Evolutionary conservation across 2,329 filamentous ascomycete species (phyloP), one percentile per base, ranked within the genome.

Genomic region (Talaromyces sp.): DNA sequence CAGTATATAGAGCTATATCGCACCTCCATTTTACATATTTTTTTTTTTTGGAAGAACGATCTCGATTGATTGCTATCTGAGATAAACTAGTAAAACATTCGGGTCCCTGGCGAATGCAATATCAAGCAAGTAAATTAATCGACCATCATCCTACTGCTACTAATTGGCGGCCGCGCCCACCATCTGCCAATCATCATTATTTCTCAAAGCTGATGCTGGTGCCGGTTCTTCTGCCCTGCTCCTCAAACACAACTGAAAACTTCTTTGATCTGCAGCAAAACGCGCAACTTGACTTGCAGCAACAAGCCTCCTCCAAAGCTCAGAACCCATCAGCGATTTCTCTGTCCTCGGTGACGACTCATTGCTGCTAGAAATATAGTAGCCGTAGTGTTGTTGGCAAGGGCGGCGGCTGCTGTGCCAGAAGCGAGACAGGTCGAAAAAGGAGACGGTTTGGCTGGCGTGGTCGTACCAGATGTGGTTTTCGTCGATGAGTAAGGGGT

Each of bases 181-280:
- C 42, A 61, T 56, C 14, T 42, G 56, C 59, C 53, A 61, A 5
- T 14, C 59, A 14, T 30, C 36, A 40, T 40, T 40, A 7, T 33
- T 33, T 8, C 12, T n/a, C 14, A 40, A 16, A 40, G 36, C 36
- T 4, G 36, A 14, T 14, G 34, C 34, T 5, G 36, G 14, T 4
- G 36, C 36, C 5, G 34, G 12, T 5, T 14, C 14, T 5, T 8
- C 33, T 14, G 36, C 36, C 12, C 59, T 54, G 44, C 18, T 23
- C 44, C 59, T 57, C 9, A 52, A 34, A 50, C 59, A 61, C 53
- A 57, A n/a, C 23, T 28, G 31, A 9, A 51, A 18, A 51, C 16
- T n/a, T 9, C 18, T 51, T 4, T 27, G 7, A 9, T 50, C 18
- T n/a, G 23, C n/a, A 16, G n/a, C 44, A 10, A 51, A 4, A 23